Conservation (phyloP, 352 stramenopile species). For the Phytophthora vignae region DNA sequence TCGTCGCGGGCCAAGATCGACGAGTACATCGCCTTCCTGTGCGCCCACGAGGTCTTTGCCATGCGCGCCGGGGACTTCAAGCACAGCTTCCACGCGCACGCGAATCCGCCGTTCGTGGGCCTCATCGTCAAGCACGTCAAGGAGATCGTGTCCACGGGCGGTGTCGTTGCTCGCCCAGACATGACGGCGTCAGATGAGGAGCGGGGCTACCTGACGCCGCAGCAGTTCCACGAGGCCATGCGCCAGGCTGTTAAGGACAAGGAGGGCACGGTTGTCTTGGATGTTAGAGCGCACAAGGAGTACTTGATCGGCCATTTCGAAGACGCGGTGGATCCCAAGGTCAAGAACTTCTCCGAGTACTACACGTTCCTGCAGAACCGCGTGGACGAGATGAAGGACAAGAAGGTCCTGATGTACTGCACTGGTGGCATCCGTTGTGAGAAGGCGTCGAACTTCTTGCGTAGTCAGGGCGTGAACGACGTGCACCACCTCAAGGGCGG, state of each 20-base stretch:
- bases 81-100: conserved; percentile 53
- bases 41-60: conserved; percentile 53
- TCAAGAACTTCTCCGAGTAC: conserved; percentile 84
- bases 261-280: conserved; percentile 59
- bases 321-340: conserved; percentile 65
- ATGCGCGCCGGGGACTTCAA: conserved; percentile 83
- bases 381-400: conserved; percentile 68
- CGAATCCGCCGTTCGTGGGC: conserved; percentile 59
- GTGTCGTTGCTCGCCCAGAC: conserved; percentile 55
- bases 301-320: conserved; percentile 80
- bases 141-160: conserved; percentile 78
- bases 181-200: conserved; percentile 65
- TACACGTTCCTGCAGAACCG: conserved; percentile 70
- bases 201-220: conserved; percentile 75
- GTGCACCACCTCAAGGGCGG: conserved; percentile 76
- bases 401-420: conserved; percentile 86
- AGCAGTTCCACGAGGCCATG: conserved; percentile 82
- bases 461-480: conserved; percentile 60
- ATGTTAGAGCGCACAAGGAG: conserved; percentile 73
- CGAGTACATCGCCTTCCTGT: conserved; percentile 73
- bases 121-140: conserved; percentile 82
- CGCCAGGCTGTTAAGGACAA: conserved; percentile 49
- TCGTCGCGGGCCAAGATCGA: conserved; percentile 50
- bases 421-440: conserved; percentile 81
- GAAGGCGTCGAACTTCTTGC: conserved; percentile 78